Evolutionary conservation across 2,329 filamentous ascomycete species (phyloP), one percentile per base, ranked within the genome.

Genomic region (Colletotrichum caudatum): DNA sequence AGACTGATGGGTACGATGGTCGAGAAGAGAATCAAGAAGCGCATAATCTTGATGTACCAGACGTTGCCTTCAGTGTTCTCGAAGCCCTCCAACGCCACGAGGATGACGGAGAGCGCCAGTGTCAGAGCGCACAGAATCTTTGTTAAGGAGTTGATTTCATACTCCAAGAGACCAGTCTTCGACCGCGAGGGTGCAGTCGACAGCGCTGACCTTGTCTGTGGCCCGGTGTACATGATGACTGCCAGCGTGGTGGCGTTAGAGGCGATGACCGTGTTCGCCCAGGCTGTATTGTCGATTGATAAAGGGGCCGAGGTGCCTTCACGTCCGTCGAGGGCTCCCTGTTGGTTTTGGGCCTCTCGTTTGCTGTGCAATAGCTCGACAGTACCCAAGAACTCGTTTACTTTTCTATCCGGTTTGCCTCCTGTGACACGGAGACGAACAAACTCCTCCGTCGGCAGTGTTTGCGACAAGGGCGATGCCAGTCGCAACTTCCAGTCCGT

Each of bases 11-110:
- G 96, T 35, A 99, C 97, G 77, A 99, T 99, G 0, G 95, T 98
- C n/a, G 95, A 98, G 84, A 99, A 99, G 1, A 99, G 86, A 72
- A 99, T 97, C 74, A 99, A 84, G 79, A 98, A 99, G n/a, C 95
- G 92, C 91, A 97, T 96, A 77, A 98, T 97, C 74, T 97, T 95
- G 75, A 98, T 91, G 80, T 98, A 99, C 96, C 96, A 99, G 33
- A 88, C 84, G 65, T 89, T 88, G 26, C 87, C 89, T 65, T 90
- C 85, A 1, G 89, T 89, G 74, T 86, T 88, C 58, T 91, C 86
- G 74, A 97, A 96, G 0, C 94, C 92, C 80, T 98, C 91, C 2
- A 98, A 83, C 0, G 94, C 94, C 6, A 99, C 96, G 11, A 99
- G 88, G 53, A 97, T 87, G 74, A 98, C 87, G 0, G 95, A 98